Base-by-base conservation (phyloP, 2,329 filamentous ascomycete genomes). In the Penicillium sp. region DNA sequence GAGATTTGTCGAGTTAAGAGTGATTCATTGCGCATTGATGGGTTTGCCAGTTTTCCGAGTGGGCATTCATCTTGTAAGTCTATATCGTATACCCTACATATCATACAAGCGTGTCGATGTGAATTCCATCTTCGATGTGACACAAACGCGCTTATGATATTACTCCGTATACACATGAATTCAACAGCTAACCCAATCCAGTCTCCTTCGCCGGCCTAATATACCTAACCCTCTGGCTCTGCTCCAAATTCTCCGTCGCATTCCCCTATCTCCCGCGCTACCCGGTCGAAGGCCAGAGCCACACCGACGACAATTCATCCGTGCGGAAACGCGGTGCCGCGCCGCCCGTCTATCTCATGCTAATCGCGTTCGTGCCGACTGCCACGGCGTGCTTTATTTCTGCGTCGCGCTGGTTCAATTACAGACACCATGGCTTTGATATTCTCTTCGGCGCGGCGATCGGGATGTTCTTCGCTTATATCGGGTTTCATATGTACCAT, bases 381-480 rank as follows among this genome's bases (percentile, higher is more conserved):
- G 88, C 86, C 55, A 78, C 84, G 1, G 88, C 92, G 5, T 83
- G 92, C 60, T 96, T 92, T 76, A 89, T 97, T 60, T 82, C 88
- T n/a, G 85, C 87, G 29, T 93, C 90, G 1, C 88, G 93, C 11
- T 97, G 88, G 83, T 92, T 88, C 57, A 88, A 97, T 72, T 95
- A 88, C 76, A 86, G 90, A 38, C 93, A 97, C 73, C 89, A 93
- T 71, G 92, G 88, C n/a, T 93, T 96, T 71, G 93, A 97, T 62
- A 89, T 97, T 62, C 76, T 97, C 2, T 90, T 89, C 60, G 93
- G 93, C n/a, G 89, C 87, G 53, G 62, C 89, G 13, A 88, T 97
- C 59, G 93, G 93, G 9, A 81, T 87, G 14, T 74, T 86, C 43
- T 84, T 84, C 37, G 84, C 89, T 20, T 86, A 87, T 70, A 85